phyloP scores from a whole-genome alignment of 305 asterid species.

The Solanum hybrid region DNA sequence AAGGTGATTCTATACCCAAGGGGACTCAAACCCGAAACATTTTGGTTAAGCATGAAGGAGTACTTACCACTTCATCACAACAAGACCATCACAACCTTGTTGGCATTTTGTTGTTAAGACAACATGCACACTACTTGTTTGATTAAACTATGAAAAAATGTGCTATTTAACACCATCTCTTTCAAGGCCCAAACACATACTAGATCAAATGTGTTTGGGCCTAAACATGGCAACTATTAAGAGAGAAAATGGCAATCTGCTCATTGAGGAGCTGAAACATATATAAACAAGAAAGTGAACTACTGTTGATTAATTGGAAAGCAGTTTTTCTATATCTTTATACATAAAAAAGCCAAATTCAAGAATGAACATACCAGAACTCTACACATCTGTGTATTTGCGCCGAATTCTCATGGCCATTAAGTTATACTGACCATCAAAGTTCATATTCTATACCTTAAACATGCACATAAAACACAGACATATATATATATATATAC shows the following conservation, averaged over 20 bases:
- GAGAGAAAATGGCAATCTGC: neutral
- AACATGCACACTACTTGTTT: neutral
- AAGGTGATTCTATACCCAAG: too few relatives aligned
- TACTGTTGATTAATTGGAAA: neutral
- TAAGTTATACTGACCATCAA: neutral
- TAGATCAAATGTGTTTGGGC: neutral
- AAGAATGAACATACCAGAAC: constrained; percentile 1
- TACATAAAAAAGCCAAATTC: neutral
- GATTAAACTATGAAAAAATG: neutral
- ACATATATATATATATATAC: neutral
- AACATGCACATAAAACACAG: neutral
- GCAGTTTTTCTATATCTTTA: neutral
- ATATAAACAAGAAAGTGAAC: neutral
- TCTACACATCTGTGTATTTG: neutral
- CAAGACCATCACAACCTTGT: neutral
- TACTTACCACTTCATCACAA: neutral
- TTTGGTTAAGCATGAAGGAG: neutral
- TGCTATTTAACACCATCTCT: neutral
- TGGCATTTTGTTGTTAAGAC: neutral
- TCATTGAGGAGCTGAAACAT: neutral
- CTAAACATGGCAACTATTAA: neutral
- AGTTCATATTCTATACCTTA: neutral
- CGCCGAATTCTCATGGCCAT: neutral
- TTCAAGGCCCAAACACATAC: neutral
- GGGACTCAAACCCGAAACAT: neutral